Conservation (phyloP, 805 yeast species). For the Wickerhamiella allomyrinae region DNA sequence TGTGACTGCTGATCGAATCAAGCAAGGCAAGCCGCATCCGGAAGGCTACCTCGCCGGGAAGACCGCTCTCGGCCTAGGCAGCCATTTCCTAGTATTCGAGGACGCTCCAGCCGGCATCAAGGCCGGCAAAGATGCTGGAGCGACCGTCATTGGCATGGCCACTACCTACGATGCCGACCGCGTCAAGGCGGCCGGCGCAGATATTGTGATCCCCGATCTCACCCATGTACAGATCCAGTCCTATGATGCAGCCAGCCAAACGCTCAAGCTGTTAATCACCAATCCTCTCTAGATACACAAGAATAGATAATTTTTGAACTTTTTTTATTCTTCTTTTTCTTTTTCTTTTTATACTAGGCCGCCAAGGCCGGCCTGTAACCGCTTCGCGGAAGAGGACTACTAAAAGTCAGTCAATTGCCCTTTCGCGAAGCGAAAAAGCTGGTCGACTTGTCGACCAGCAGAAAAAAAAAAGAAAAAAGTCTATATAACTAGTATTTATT, state of each 20-base stretch:
- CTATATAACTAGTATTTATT: no score
- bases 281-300: conserved; percentile 11
- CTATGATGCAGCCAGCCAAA: conserved; percentile 30
- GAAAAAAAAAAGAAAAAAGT: no score
- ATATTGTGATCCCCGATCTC: conserved; percentile 65
- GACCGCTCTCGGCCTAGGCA: conserved; percentile 24
- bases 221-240: conserved; percentile 43
- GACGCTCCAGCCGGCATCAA: conserved; percentile 82
- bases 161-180: conserved; percentile 59
- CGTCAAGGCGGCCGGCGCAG: conserved; percentile 66
- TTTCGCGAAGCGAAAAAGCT: no score
- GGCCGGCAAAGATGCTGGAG: conserved; percentile 76
- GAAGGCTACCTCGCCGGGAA: conserved; percentile 47
- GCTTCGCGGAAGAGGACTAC: no score
- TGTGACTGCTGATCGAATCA: conserved; percentile 70
- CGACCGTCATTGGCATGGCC: conserved; percentile 69
- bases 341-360: no score
- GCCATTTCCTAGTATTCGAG: conserved; percentile 48
- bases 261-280: conserved; percentile 14
- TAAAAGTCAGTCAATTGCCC: no score
- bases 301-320: no score
- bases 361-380: no score
- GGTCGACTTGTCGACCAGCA: no score
- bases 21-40: conserved; percentile 75
- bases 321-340: no score